These are phyloP conservation scores for Striga hermonthica DNA, from an alignment of 305 asterid genomes.

Conservation along the genomic window DNA sequence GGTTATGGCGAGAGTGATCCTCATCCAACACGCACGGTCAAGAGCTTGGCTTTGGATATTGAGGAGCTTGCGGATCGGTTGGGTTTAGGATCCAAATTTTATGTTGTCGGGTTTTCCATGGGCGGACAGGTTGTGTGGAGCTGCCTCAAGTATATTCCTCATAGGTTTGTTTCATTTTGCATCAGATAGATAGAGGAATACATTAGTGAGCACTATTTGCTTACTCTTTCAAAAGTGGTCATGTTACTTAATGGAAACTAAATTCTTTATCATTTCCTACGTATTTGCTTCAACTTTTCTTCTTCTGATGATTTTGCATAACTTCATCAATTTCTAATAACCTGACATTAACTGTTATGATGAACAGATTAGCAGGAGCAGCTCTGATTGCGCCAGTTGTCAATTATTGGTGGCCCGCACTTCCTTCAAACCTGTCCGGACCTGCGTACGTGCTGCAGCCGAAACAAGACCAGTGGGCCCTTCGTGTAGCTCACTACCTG, in stretches of 20 bases:
- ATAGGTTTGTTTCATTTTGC: conserved; percentile 47
- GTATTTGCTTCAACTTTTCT: too few species aligned
- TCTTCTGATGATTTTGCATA: too few species aligned
- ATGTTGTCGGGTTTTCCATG: conserved; percentile 33
- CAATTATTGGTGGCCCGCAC: conserved; percentile 77
- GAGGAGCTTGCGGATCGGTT: conserved; percentile 13
- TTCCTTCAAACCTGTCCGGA: conserved; percentile 59
- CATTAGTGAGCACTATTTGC: too few species aligned
- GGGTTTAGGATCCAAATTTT: conserved; percentile 17
- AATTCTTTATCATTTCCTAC: neutral
- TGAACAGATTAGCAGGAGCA: conserved; percentile 75
- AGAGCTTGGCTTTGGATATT: conserved; percentile 13
- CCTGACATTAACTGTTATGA: too few species aligned
- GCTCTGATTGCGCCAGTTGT: conserved; percentile 63
- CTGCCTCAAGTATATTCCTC: conserved; percentile 88
- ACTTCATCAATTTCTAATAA: too few species aligned
- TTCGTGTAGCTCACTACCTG: conserved; percentile 64
- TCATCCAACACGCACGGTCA: neutral
- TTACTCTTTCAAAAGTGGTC: too few species aligned
- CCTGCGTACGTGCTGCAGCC: conserved; percentile 48
- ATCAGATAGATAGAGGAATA: too few species aligned
- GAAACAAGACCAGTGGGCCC: conserved; percentile 67
- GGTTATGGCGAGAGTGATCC: conserved; percentile 25
- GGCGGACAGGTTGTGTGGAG: conserved; percentile 86
- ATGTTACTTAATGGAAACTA: too few species aligned